Evolutionary conservation across 345 rosid species (phyloP), one percentile per base, ranked within the genome.

Genomic region (Euphorbia peplus): DNA sequence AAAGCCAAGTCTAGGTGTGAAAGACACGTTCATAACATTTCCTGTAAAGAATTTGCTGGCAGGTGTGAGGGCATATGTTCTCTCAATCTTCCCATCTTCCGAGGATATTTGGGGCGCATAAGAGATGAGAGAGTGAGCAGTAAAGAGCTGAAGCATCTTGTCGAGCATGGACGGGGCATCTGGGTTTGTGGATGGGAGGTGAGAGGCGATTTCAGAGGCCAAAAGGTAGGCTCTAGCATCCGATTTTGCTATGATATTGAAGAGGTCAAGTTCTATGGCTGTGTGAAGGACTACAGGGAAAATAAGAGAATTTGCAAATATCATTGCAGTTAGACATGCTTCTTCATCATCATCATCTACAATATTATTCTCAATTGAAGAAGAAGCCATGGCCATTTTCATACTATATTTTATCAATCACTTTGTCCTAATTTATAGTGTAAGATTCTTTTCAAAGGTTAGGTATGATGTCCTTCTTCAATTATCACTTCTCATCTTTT

Each of bases 41-140:
- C 50, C 64, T 58, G 74, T 63, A 21, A 82, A 60, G 19, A 50
- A 72, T 46, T 53, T 73, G n/a, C 51, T 58, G 0, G 70, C 39
- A 0, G 85, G 77, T 4, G 79, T 24, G 19, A 79, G 55, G 29
- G 79, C 76, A 44, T 79, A 82, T 0, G 67, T 15, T 71, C 75
- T 76, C 66, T 65, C 69, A 22, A 53, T 26, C 21, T 8, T 29
- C 3, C 77, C 78, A 59, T 66, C 72, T 1, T 74, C 24, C 16
- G 14, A 47, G n/a, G n/a, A n/a, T 21, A n/a, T 18, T n/a, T 57
- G 48, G 19, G 62, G 44, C 4, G 62, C 11, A n/a, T 59, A 76
- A 59, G 57, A 58, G 35, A 79, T 71, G 21, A 79, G 30, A 16
- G 68, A 79, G 64, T 76, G 77, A 24, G 70, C n/a, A n/a, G n/a